Evolutionary conservation across 163 green algal genomes (phyloP), one percentile per base, ranked within the genome.

Genomic region (Volvox carteri): DNA sequence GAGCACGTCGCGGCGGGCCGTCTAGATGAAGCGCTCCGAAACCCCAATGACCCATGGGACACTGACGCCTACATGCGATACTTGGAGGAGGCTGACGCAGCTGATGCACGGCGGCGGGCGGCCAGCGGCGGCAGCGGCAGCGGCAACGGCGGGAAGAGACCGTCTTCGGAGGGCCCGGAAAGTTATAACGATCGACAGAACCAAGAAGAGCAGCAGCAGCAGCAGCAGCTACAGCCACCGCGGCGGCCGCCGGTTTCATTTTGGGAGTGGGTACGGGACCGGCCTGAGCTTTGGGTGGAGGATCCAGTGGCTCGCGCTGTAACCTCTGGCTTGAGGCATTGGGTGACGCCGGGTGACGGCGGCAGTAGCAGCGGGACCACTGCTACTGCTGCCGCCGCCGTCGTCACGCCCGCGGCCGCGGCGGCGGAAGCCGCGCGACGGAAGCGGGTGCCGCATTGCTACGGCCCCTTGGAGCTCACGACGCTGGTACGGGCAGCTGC

Each of bases 381-480:
- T 48, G 3, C n/a, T 41, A 2, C 5, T 4, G 78, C 35, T 12
- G 37, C 39, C 21, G 0, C 56, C 4, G 56, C 39, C 4, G 60
- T 11, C 0, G 54, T 28, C 21, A 14, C 56, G 9, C 21, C 78
- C 41, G 37, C 39, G 28, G 54, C 78, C 42, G 78, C 37, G 56
- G 54, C 25, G 19, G 75, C 75, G 28, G 48, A 30, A 14, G 25
- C 42, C 44, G 73, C 73, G 12, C 28, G 42, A 0, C 70, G 70
- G 30, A 30, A 42, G 6, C 11, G 39, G 4, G 30, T 85, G 33
- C 77, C 77, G 6, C 25, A 42, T n/a, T 87, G 80, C 65, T 65
- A 78, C 14, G 83, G 83, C 2, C 83, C 83, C 4, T 50, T 75
- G 23, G 83, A 88, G 83, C 67, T 88, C 33, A 41, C 50, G 25